Evolutionary conservation across 2,329 filamentous ascomycete genomes (phyloP).

Genomic region (Coniochaeta hoffmannii): DNA sequence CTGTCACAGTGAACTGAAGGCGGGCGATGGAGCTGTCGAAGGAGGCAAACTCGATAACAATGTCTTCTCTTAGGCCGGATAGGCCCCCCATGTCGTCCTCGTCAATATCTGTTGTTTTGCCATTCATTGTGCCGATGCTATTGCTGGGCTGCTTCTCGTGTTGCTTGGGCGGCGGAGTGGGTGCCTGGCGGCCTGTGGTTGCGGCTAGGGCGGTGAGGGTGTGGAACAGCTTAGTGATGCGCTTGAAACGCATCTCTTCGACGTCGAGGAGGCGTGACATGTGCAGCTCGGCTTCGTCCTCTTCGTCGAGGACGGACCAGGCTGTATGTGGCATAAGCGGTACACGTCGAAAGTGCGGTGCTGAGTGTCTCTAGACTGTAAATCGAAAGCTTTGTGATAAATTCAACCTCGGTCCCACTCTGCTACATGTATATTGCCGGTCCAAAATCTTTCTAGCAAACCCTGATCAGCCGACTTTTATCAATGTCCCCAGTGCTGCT

Average conservation of each 20-base stretch:
- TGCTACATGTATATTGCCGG: too few species aligned
- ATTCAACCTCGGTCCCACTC: too few species aligned
- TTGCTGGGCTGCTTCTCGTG: background rate
- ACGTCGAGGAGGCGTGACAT: conserved; percentile 79
- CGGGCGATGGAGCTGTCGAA: conserved; percentile 82
- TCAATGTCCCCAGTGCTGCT: too few species aligned
- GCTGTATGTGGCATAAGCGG: background rate
- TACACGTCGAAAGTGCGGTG: too few species aligned
- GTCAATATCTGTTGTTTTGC: too few species aligned
- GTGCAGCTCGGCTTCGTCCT: conserved; percentile 78
- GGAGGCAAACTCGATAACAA: conserved; percentile 79
- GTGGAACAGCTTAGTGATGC: conserved; percentile 75
- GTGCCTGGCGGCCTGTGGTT: conserved; percentile 41
- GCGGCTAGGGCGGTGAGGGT: conserved; percentile 58
- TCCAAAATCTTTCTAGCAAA: too few species aligned
- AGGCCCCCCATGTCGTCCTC: conserved; percentile 41
- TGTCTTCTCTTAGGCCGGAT: conserved; percentile 70
- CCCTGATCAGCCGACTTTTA: too few species aligned
- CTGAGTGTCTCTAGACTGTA: too few species aligned
- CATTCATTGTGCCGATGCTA: too few species aligned
- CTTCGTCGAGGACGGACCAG: conserved; percentile 65
- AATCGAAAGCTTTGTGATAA: too few species aligned
- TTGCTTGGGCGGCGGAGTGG: conserved; percentile 42
- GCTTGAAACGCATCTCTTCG: conserved; percentile 87
- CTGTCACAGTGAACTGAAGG: conserved; percentile 77